Base-by-base conservation (phyloP, 2,329 filamentous ascomycete genomes). In the Exophiala sp. region DNA sequence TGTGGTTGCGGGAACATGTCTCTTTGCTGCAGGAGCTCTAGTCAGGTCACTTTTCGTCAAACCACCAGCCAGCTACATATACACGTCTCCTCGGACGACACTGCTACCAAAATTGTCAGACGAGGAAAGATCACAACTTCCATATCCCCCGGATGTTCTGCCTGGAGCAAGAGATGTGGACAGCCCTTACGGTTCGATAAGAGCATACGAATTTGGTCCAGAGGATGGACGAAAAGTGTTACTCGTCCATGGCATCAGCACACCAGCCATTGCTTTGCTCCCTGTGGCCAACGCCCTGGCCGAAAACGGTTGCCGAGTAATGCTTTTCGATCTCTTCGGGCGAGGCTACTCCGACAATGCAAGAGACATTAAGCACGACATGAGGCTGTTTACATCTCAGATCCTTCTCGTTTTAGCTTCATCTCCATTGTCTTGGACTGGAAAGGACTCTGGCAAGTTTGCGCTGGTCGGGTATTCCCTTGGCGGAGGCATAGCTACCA, bases 171-270 rank as follows among this genome's bases (percentile, higher is more conserved):
- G 88, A 54, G 82, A 90, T 66, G 83, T 94, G 12, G 59, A 64
- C 3, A 71, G 65, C 6, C 72, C 73, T 2, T 91, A 89, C 65
- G 89, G 89, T 12, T 81, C 74, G 3, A 81, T 89, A 57, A 76
- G 85, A 42, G 84, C 89, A 2, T 92, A 90, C 66, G 90, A 95
- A 74, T 94, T 86, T 80, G 90, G 90, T 0, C 87, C 88, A 0
- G 78, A 83, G 54, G 72, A 79, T 34, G 89, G 88, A 1, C 78
- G 83, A 24, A 90, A 85, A 65, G 83, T 92, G 1, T 72, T 95
- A 11, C 73, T 95, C 21, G 72, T 95, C 12, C 90, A 92, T 68
- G 90, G 90, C 4, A 91, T 94, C 64, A 88, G 84, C 46, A 94
- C 89, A 5, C 89, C 90, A 0, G 85, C 84, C 57, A 74, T 91